These are phyloP conservation scores for Pseudocercospora fuligena DNA, from an alignment of 2,329 filamentous ascomycete genomes.

Conservation along the genomic window DNA sequence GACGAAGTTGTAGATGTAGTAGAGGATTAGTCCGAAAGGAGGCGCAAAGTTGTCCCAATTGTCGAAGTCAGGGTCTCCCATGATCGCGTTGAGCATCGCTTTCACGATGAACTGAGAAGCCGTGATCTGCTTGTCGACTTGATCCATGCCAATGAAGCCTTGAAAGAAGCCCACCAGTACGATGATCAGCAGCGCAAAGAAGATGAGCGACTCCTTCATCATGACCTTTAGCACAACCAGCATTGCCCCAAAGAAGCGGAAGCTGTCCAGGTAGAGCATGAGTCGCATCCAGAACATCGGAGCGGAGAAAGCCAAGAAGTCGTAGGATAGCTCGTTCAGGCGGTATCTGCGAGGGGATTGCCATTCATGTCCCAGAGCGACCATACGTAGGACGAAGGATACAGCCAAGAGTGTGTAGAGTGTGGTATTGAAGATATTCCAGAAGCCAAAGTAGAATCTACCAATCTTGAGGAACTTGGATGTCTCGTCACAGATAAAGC, in stretches of 20 bases:
- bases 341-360: constrained; percentile 55
- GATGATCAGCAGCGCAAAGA: constrained; percentile 87
- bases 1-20: constrained; percentile 97
- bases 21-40: constrained; percentile 91
- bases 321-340: constrained; percentile 85
- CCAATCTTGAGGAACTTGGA: constrained; percentile 95
- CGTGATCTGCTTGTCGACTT: constrained; percentile 69
- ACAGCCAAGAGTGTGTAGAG: constrained; percentile 79
- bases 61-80: constrained; percentile 88
- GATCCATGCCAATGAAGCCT: constrained; percentile 89
- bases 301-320: constrained; percentile 88
- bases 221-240: constrained; percentile 85
- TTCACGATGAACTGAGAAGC: constrained; percentile 75
- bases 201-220: constrained; percentile 78
- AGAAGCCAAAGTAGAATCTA: constrained; percentile 88
- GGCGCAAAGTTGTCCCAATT: constrained; percentile 90
- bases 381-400: constrained; percentile 77
- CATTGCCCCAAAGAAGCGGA: constrained; percentile 98
- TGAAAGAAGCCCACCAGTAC: constrained; percentile 88
- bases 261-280: constrained; percentile 87
- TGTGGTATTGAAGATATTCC: constrained; percentile 87
- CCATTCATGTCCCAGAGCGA: constrained; percentile 70
- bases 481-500: constrained; percentile 86
- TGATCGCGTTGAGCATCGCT: constrained; percentile 85
- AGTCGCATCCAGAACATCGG: constrained; percentile 97